Conservation (phyloP, 1,284 basidiomycete genomes). For the Malassezia nana region DNA sequence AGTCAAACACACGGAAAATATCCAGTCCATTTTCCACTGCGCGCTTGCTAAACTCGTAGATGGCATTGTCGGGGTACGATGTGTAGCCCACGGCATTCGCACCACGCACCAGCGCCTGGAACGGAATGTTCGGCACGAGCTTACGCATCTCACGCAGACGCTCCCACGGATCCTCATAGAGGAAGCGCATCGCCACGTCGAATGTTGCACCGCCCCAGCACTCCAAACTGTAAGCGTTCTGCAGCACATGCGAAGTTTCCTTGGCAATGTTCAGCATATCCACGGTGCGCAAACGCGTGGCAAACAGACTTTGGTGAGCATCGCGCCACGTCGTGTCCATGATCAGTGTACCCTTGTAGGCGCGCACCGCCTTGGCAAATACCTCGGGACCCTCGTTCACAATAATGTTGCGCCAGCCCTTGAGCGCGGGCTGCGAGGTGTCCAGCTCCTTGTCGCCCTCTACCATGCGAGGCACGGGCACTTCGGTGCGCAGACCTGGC, state of each 20-base stretch:
- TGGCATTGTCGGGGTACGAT: slow-evolving; percentile 97
- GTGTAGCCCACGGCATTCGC: slow-evolving; percentile 99
- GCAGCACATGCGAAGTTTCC: slow-evolving; percentile 75
- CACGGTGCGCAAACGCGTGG: slow-evolving; percentile 87
- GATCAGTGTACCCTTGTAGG: slow-evolving; percentile 72
- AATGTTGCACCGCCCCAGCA: slow-evolving; percentile 99
- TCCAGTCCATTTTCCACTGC: slow-evolving; percentile 98
- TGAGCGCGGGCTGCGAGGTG: slow-evolving; percentile 67
- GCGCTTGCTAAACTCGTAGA: slow-evolving; percentile 71
- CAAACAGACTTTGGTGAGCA: slow-evolving; percentile 93
- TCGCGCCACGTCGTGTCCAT: slow-evolving; percentile 90
- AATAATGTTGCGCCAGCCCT: slow-evolving; percentile 97
- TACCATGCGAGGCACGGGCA: slow-evolving; percentile 69
- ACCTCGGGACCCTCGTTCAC: slow-evolving; percentile 95
- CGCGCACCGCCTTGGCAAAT: slow-evolving; percentile 94
- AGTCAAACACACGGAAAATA: slow-evolving; percentile 99
- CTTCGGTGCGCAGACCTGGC: slow-evolving; percentile 84
- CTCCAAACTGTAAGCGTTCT: slow-evolving; percentile 92
- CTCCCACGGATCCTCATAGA: slow-evolving; percentile 99
- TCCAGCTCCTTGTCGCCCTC: slow-evolving; percentile 66
- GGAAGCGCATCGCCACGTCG: slow-evolving; percentile 98
- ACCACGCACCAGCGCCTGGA: slow-evolving; percentile 95
- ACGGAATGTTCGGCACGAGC: slow-evolving; percentile 94
- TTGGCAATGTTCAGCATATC: slow-evolving; percentile 99
- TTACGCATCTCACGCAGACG: slow-evolving; percentile 84